Evolutionary conservation across 306 rosid species (phyloP).

Genomic region (Quercus robur): DNA sequence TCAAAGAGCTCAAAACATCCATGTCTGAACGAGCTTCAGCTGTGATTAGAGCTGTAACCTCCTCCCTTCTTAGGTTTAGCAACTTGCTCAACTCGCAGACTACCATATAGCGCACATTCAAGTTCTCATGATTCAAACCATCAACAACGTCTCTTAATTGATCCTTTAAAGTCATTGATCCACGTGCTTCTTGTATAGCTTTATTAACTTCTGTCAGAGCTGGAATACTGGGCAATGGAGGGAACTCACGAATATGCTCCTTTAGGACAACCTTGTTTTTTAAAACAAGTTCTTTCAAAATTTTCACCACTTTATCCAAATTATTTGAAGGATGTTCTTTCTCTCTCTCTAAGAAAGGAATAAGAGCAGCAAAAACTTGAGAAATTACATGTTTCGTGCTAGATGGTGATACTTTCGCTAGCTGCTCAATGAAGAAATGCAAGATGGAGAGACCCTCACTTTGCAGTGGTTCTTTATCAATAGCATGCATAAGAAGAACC

Average conservation of each 20-base stretch:
- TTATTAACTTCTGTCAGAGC: constrained; percentile 73
- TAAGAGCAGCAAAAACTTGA: constrained; percentile 91
- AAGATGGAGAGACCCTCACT: constrained; percentile 80
- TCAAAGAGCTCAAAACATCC: constrained; percentile 84
- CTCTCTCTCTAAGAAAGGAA: constrained; percentile 81
- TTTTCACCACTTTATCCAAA: constrained; percentile 69
- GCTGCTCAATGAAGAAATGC: constrained; percentile 73
- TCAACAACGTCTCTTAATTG: constrained; percentile 60
- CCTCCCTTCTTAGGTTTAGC: constrained; percentile 73
- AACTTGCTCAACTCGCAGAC: constrained; percentile 76
- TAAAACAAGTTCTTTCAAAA: constrained; percentile 80
- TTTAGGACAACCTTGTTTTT: constrained; percentile 60
- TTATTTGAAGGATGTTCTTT: constrained; percentile 58
- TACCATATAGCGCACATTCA: constrained; percentile 74
- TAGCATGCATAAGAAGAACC: constrained; percentile 93
- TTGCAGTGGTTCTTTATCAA: constrained; percentile 65
- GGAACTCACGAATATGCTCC: constrained; percentile 72
- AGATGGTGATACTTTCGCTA: constrained; percentile 70
- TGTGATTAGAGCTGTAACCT: constrained; percentile 63
- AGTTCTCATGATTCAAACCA: constrained; percentile 90
- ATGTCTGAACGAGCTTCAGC: constrained; percentile 77
- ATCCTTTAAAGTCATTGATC: constrained; percentile 79
- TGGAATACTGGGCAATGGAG: constrained; percentile 74
- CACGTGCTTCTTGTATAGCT: constrained; percentile 79
- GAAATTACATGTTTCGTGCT: constrained; percentile 88